These are phyloP conservation scores for Xylaria arbuscula DNA, from an alignment of 2,329 filamentous ascomycete species.

Conservation along the genomic window DNA sequence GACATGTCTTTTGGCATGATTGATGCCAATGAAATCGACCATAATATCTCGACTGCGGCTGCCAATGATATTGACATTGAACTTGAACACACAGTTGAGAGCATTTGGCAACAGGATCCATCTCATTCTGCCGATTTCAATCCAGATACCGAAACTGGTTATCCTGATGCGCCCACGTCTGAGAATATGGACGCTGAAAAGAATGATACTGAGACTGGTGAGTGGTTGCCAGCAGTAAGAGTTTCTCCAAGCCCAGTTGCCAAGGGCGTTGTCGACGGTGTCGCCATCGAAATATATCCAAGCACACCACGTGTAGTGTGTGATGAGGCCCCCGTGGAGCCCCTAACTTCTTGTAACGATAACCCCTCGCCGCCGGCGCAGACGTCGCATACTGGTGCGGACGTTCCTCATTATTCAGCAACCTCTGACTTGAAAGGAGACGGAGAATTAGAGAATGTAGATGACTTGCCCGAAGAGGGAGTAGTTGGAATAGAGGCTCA, in stretches of 20 bases:
- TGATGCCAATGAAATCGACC: constrained; percentile 48
- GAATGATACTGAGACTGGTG: constrained; percentile 24
- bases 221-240: constrained; percentile 35
- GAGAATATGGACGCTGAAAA: constrained; percentile 34
- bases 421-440: constrained; percentile 6
- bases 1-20: constrained; percentile 51
- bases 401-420: neutral
- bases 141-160: constrained; percentile 43
- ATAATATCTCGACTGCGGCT: constrained; percentile 40
- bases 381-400: constrained; percentile 6
- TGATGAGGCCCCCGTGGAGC: constrained; percentile 22
- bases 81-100: constrained; percentile 45
- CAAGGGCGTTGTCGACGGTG: constrained; percentile 26
- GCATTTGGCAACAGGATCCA: constrained; percentile 44
- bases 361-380: neutral
- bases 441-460: constrained; percentile 8
- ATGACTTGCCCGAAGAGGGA: constrained; percentile 14
- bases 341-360: neutral
- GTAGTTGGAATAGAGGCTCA: constrained; percentile 12
- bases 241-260: constrained; percentile 12
- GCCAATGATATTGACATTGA: constrained; percentile 50
- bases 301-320: constrained; percentile 17
- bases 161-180: constrained; percentile 37
- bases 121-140: constrained; percentile 33
- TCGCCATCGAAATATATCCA: constrained; percentile 18